Conservation (phyloP, 768 basidiomycete genomes). For the Lactarius psammicola region DNA sequence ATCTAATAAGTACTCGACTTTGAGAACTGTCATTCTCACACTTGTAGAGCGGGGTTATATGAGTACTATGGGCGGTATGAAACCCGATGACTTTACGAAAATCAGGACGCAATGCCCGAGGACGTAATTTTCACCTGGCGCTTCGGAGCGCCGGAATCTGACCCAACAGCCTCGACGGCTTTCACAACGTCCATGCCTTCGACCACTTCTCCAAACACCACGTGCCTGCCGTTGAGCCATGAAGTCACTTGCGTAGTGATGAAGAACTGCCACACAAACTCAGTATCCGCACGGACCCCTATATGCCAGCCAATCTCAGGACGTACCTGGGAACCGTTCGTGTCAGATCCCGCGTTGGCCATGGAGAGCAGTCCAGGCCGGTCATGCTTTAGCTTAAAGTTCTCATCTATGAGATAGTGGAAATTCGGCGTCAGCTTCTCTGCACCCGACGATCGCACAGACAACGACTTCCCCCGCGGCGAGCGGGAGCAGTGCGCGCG, state of each 20-base stretch:
- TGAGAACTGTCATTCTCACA: background rate
- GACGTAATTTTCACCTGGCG: constrained; percentile 23
- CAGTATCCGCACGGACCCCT: background rate
- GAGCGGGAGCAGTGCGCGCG: too few relatives aligned
- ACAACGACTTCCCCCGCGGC: background rate
- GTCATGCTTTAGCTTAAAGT: constrained; percentile 40
- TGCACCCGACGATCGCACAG: too few relatives aligned
- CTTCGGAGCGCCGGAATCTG: constrained; percentile 20
- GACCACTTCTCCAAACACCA: constrained; percentile 45
- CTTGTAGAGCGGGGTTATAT: background rate
- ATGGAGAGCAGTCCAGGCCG: constrained; percentile 46
- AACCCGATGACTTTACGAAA: background rate
- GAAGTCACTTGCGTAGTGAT: constrained; percentile 39
- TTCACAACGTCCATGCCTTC: constrained; percentile 42
- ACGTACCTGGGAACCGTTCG: constrained; percentile 49
- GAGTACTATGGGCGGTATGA: background rate
- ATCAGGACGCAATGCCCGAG: constrained; percentile 18
- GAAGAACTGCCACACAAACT: constrained; percentile 37
- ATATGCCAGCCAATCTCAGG: too few relatives aligned
- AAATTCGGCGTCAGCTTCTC: constrained; percentile 2
- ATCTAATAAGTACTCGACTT: background rate
- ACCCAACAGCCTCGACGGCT: constrained; percentile 36
- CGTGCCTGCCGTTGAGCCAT: constrained; percentile 45
- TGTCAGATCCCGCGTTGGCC: constrained; percentile 51
- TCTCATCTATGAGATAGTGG: constrained; percentile 37